These are phyloP conservation scores for Camellia lanceoleosa DNA, from an alignment of 148 eudicot genomes.

Conservation along the genomic window DNA sequence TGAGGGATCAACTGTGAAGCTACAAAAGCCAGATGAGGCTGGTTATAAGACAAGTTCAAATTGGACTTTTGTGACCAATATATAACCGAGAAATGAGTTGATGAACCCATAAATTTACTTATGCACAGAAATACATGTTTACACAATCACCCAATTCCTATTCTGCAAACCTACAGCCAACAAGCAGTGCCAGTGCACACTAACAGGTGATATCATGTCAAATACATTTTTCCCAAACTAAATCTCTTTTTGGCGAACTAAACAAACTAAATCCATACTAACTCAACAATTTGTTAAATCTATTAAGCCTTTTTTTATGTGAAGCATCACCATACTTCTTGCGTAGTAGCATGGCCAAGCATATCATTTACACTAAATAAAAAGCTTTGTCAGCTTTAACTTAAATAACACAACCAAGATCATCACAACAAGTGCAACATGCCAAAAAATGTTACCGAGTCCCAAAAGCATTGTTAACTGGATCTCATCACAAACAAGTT, in stretches of 20 bases:
- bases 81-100: no score
- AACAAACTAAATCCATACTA: neutral
- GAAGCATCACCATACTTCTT: neutral
- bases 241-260: neutral
- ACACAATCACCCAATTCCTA: neutral
- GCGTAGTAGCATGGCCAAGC: neutral
- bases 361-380: neutral
- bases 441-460: neutral
- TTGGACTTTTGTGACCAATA: no score
- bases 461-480: neutral
- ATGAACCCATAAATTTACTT: no score
- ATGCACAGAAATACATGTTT: neutral
- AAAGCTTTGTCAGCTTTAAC: neutral
- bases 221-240: neutral
- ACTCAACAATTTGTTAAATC: neutral
- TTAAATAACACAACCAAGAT: neutral
- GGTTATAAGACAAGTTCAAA: no score
- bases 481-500: no score
- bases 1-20: no score
- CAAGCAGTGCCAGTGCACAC: neutral
- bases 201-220: neutral
- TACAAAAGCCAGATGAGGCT: no score
- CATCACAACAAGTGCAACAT: neutral
- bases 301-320: neutral
- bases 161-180: neutral